phyloP scores from a whole-genome alignment of 1,139 yeast species.

The Pichia sp. region DNA sequence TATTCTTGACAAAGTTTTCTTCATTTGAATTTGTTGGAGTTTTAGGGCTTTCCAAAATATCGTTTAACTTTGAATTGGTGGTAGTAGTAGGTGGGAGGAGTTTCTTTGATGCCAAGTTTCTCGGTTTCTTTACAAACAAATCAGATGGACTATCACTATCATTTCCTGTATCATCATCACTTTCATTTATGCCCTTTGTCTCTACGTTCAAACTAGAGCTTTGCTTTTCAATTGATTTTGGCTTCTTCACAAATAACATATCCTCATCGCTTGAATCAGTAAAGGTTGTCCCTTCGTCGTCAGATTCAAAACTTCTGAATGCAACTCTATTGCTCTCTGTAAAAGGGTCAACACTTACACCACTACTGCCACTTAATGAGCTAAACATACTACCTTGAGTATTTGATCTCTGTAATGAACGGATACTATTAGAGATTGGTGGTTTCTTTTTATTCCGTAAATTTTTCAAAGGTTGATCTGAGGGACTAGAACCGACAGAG shows the following conservation, averaged over 20 bases:
- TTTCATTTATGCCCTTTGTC: not conserved
- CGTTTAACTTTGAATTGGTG: conserved; percentile 1
- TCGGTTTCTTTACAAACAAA: conserved; percentile 3
- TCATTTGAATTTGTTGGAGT: not conserved
- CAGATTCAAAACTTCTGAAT: conserved; percentile 33
- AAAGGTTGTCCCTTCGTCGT: conserved; percentile 18
- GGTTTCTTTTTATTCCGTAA: conserved; percentile 5
- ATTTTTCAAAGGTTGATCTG: not conserved
- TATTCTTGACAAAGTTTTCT: not conserved
- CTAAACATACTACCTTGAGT: conserved; percentile 13
- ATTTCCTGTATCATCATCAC: not conserved
- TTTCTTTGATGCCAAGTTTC: not conserved
- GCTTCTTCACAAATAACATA: conserved; percentile 14
- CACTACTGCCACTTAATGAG: conserved; percentile 9
- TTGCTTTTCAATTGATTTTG: not conserved
- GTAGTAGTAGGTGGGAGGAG: not conserved
- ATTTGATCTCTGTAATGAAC: conserved; percentile 13
- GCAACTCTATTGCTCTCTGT: conserved; percentile 54
- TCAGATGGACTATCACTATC: conserved; percentile 1
- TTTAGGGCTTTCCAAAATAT: conserved; percentile 1
- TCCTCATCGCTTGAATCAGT: conserved; percentile 7
- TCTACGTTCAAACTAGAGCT: no score
- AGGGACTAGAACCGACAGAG: conserved; percentile 1
- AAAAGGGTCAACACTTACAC: conserved; percentile 39
- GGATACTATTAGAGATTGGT: conserved; percentile 4